Evolutionary conservation across 179 eudicot species (phyloP).

Genomic region (Amaranthus tricolor): DNA sequence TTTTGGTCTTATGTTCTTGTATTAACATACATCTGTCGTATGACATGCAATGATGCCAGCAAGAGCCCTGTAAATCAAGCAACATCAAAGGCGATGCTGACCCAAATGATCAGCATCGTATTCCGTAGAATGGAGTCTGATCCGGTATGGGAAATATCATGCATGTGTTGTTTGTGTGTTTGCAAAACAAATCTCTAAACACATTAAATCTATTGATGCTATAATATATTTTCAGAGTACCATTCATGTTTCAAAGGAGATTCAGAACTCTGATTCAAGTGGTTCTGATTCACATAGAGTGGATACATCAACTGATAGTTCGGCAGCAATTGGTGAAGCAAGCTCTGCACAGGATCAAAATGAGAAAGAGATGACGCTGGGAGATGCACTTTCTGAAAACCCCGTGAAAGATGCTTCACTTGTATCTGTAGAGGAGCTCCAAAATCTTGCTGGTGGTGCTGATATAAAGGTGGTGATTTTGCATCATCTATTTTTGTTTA

Average conservation of each 20-base stretch:
- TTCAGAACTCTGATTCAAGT: conserved; percentile 43
- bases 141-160: conserved; percentile 43
- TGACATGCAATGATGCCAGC: conserved; percentile 43
- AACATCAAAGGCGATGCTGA: conserved; percentile 96
- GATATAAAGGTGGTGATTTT: conserved; percentile 74
- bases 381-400: conserved; percentile 50
- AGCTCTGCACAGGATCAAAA: conserved; percentile 39
- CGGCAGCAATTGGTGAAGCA: conserved; percentile 47
- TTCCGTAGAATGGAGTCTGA: conserved; percentile 96
- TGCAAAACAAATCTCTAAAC: conserved; percentile 1
- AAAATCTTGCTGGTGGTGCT: conserved; percentile 90
- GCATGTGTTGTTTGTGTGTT: conserved; percentile 11
- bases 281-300: conserved; percentile 38
- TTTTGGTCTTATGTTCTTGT: neutral
- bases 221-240: conserved; percentile 31
- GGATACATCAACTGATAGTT: conserved; percentile 36
- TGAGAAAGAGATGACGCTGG: conserved; percentile 49
- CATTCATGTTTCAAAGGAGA: conserved; percentile 31
- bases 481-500: conserved; percentile 7
- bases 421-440: conserved; percentile 88
- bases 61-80: conserved; percentile 96
- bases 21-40: conserved; percentile 13
- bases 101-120: conserved; percentile 92
- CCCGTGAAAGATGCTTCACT: conserved; percentile 55
- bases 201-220: conserved; percentile 13